Percentiles rank a stretch among this genome's conserved stretches.
Conservation (phyloP, 228 moss, liverwort and hornwort species). For the Sphagnum fallax region DNA sequence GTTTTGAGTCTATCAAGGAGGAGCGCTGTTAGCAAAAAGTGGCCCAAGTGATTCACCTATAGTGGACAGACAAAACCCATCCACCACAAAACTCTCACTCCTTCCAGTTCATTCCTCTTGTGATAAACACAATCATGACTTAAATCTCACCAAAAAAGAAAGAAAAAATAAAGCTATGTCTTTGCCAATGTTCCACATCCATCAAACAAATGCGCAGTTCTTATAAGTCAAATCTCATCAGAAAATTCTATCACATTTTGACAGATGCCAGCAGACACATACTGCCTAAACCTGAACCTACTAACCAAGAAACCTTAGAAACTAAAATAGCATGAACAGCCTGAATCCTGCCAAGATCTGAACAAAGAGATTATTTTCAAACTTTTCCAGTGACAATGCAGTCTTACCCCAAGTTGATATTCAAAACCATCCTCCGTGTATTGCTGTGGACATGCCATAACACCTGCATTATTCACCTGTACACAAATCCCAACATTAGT, state of each 20-base stretch:
- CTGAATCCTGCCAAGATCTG: too few species aligned
- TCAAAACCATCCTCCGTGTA: conserved; percentile 79
- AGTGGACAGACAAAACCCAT: neutral
- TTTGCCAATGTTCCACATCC: too few species aligned
- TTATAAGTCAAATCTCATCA: neutral
- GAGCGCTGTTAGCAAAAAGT: conserved; percentile 74
- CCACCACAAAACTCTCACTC: neutral
- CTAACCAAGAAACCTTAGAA: neutral
- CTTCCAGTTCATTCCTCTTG: too few species aligned
- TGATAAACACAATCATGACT: too few species aligned
- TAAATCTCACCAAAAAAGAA: too few species aligned
- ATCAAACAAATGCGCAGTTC: neutral
- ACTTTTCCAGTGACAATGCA: neutral
- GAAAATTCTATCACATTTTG: neutral
- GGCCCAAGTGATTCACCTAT: conserved; percentile 92
- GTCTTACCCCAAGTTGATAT: conserved; percentile 67
- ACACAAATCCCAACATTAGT: neutral
- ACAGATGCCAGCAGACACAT: neutral
- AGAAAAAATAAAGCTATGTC: too few species aligned
- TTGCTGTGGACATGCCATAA: conserved; percentile 86
- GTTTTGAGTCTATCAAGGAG: conserved; percentile 61
- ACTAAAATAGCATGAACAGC: neutral
- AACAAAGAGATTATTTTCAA: too few species aligned
- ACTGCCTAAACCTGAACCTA: neutral
- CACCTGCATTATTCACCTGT: conserved; percentile 90